phyloP scores from a whole-genome alignment of 306 rosid genomes.

The Cicer cuneatum region DNA sequence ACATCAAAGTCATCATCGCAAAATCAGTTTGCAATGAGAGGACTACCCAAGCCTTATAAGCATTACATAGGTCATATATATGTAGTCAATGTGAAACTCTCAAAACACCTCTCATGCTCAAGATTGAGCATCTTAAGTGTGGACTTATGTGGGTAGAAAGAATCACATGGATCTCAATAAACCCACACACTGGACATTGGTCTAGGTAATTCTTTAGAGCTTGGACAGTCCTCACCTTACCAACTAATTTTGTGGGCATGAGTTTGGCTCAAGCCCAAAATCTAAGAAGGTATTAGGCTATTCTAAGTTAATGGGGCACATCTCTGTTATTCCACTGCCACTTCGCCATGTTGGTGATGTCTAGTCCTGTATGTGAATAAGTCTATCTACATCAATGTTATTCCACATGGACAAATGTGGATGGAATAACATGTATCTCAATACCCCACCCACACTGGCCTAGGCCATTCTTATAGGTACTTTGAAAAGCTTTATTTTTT shows the following conservation, averaged over 20 bases:
- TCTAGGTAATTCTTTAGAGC: not conserved
- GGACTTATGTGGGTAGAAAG: not conserved
- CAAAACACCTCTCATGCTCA: not conserved
- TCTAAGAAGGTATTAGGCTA: not conserved
- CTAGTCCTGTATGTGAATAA: not conserved
- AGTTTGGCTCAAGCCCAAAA: conserved; percentile 1
- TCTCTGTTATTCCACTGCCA: not conserved
- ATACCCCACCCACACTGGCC: conserved; percentile 7
- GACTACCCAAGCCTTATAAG: not conserved
- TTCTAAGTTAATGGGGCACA: not conserved
- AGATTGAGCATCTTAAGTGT: not conserved
- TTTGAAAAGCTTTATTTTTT: not conserved
- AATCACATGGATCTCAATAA: conserved; percentile 4
- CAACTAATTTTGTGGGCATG: not conserved
- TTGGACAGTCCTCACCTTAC: not conserved
- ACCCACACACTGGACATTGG: not conserved
- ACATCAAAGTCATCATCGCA: not conserved
- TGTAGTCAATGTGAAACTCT: not conserved
- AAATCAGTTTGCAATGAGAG: not conserved
- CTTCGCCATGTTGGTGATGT: not conserved
- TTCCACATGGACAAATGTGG: not conserved
- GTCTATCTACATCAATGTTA: not conserved
- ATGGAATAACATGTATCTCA: not conserved
- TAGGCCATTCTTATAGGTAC: not conserved
- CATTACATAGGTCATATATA: not conserved